Conservation (phyloP, 2,329 filamentous ascomycete genomes). For the Trichoderma breve region DNA sequence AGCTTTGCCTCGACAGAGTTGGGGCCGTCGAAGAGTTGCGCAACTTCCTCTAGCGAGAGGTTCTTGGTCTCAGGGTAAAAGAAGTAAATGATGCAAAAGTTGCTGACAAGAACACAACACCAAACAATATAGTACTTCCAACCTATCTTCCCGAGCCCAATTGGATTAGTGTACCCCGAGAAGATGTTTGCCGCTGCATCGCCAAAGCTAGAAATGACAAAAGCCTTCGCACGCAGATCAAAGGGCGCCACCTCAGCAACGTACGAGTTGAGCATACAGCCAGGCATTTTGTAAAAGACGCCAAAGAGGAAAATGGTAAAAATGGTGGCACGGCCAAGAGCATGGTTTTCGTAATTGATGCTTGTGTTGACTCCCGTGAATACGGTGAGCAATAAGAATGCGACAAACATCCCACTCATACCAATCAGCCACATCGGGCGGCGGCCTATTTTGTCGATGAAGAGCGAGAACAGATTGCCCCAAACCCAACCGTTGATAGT, state of each 20-base stretch:
- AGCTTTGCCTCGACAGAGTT: constrained; percentile 2
- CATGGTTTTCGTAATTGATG: background rate
- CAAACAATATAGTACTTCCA: constrained; percentile 27
- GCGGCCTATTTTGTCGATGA: constrained; percentile 11
- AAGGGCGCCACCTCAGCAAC: constrained; percentile 16
- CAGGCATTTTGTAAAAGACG: constrained; percentile 15
- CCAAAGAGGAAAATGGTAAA: constrained; percentile 18
- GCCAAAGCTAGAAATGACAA: constrained; percentile 18
- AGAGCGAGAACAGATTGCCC: background rate
- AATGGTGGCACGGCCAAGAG: background rate
- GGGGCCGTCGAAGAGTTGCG: background rate
- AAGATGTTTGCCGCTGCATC: constrained; percentile 15
- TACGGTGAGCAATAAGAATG: constrained; percentile 10
- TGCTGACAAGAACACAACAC: constrained; percentile 16
- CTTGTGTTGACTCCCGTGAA: constrained; percentile 14
- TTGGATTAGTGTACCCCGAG: constrained; percentile 9
- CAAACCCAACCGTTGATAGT: background rate
- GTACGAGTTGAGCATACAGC: constrained; percentile 17
- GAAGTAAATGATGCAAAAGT: constrained; percentile 40
- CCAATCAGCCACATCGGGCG: constrained; percentile 18
- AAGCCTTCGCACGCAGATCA: constrained; percentile 15
- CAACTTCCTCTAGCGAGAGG: background rate
- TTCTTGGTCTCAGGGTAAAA: constrained; percentile 55
- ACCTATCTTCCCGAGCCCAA: background rate
- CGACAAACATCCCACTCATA: constrained; percentile 16